Conservation (phyloP, 768 basidiomycete species). For the Obba rivulosa region DNA sequence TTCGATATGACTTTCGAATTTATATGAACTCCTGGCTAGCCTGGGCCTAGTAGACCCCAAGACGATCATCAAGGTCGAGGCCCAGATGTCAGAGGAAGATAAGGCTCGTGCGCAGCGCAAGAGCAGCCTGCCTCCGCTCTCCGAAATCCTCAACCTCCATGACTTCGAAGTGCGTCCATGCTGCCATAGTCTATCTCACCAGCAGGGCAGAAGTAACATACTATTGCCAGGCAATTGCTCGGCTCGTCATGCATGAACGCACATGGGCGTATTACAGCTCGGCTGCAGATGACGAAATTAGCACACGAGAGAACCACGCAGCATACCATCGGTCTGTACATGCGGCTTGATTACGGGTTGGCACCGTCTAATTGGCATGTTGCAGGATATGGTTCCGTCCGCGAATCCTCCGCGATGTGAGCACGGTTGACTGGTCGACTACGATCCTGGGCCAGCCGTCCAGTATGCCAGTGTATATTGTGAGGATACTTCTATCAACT, state of each 20-base stretch:
- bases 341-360: background rate
- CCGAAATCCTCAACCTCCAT: slow-evolving; percentile 82
- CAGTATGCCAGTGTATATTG: slow-evolving; percentile 69
- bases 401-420: slow-evolving; percentile 66
- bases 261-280: slow-evolving; percentile 96
- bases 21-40: slow-evolving; percentile 14
- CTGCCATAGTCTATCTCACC: background rate
- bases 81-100: slow-evolving; percentile 62
- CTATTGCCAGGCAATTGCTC: slow-evolving; percentile 66
- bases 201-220: background rate
- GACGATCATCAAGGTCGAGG: slow-evolving; percentile 57
- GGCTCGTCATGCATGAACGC: slow-evolving; percentile 71
- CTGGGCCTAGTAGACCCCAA: slow-evolving; percentile 66
- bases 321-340: slow-evolving; percentile 74
- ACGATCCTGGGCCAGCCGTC: slow-evolving; percentile 71
- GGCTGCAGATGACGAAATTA: slow-evolving; percentile 92
- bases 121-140: slow-evolving; percentile 61
- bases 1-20: background rate
- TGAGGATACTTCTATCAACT: slow-evolving; percentile 7
- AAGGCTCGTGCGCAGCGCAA: slow-evolving; percentile 54
- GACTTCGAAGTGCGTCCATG: slow-evolving; percentile 73
- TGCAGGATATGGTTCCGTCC: slow-evolving; percentile 26
- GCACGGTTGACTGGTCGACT: slow-evolving; percentile 79
- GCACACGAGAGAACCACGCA: slow-evolving; percentile 79
- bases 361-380: background rate